Evolutionary conservation across 2,329 filamentous ascomycete species (phyloP), one percentile per base, ranked within the genome.

Genomic region (Talaromyces sp.): DNA sequence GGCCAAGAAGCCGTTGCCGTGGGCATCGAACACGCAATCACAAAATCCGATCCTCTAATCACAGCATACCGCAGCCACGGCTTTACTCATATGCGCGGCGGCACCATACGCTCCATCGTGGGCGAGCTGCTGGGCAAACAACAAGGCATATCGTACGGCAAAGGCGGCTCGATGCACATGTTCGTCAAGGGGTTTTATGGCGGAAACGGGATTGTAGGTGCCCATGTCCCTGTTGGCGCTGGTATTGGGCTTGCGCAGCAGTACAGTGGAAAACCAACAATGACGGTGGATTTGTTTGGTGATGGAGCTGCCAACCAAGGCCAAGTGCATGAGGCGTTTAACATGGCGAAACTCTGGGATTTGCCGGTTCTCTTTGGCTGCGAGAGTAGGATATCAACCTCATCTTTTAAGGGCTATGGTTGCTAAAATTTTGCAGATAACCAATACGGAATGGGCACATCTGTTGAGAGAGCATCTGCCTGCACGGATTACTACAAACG

Each of bases 151-250:
- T 89, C 93, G 62, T 95, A 95, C 81, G 93, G 93, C 77, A 96
- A 96, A 85, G 93, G 93, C 75, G 93, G 93, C 64, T 96, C 91
- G 64, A 97, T 97, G 93, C 93, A 97, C 84, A 97, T 97, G 93
- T 97, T 97, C 81, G 81, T 90, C 70, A 92, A 91, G 78, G 89
- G 89, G 62, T 97, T 97, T 84, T 97, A 95, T 77, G 93, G 93
- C 70, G 93, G 93, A 68, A 97, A 97, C 80, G 93, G 93, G 79
- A 97, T 97, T 67, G 93, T 97, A 70, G 93, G 93, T 77, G 93
- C 93, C 64, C 93, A 96, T 81, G 93, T 97, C 52, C 93, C 93
- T 60, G 91, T 97, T 62, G 93, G 93, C 71, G 91, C 93, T 63
- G 93, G 93, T 72, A 86, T 97, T 68, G 93, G 90, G 60, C 96